Evolutionary conservation across 2,329 filamentous ascomycete species (phyloP).

Genomic region (Alternaria triticimaculans): DNA sequence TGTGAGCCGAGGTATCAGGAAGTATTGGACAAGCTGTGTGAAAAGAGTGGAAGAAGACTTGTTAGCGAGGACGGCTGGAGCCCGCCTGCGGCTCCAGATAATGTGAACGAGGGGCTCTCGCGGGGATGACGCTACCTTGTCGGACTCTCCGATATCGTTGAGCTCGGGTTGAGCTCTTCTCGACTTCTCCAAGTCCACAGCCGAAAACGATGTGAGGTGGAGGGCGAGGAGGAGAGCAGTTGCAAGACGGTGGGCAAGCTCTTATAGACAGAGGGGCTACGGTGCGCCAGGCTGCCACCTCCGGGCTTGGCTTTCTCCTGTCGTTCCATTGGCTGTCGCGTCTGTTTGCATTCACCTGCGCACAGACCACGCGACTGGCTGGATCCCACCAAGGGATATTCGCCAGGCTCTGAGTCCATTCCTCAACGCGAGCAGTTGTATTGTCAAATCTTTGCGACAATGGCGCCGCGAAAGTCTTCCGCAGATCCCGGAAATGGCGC

Average conservation of each 20-base stretch:
- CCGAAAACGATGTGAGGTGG: background rate
- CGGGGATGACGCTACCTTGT: background rate
- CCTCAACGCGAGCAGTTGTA: background rate
- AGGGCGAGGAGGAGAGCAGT: background rate
- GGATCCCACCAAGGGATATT: background rate
- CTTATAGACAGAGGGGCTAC: background rate
- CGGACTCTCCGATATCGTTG: background rate
- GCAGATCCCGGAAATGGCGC: background rate
- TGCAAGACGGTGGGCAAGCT: background rate
- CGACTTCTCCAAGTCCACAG: background rate
- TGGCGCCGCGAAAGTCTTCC: background rate
- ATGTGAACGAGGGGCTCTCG: background rate
- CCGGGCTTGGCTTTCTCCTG: background rate
- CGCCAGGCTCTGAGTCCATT: background rate
- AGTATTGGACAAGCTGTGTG: background rate
- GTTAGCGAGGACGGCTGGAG: background rate
- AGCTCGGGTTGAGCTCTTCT: background rate
- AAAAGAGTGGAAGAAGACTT: background rate
- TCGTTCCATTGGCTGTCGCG: background rate
- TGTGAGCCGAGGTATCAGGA: background rate
- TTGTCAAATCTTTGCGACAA: background rate
- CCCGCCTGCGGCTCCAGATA: background rate
- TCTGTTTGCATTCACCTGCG: background rate
- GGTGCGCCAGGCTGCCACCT: background rate
- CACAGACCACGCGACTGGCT: background rate